A percentile compares a stretch with the other conserved stretches of the same genome.
These are phyloP conservation scores for Starmerella apicola DNA, from an alignment of 805 yeast genomes.

Conservation along the genomic window DNA sequence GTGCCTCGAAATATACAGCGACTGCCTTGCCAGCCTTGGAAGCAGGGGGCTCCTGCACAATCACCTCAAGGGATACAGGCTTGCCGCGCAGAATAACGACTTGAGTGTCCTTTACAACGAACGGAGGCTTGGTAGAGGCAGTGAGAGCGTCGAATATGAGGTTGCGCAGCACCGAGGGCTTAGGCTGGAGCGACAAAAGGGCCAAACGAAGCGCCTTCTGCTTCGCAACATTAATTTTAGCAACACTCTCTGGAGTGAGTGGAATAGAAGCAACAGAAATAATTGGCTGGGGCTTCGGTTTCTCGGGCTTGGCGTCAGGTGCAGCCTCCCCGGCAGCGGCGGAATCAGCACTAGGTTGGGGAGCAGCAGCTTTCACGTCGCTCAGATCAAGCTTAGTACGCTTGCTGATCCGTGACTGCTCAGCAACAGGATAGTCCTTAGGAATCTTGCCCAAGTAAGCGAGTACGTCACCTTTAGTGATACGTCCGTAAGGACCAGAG, in stretches of 20 bases:
- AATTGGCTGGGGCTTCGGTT: constrained; percentile 18
- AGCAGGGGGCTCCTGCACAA: constrained; percentile 16
- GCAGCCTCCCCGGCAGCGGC: constrained; percentile 15
- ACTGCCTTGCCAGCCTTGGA: constrained; percentile 11
- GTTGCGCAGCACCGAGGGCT: constrained; percentile 37
- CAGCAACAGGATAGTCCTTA: constrained; percentile 37
- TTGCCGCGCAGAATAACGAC: constrained; percentile 15
- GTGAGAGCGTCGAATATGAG: constrained; percentile 48
- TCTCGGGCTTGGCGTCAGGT: constrained; percentile 17
- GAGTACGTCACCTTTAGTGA: constrained; percentile 82
- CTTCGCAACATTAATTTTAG: constrained; percentile 33
- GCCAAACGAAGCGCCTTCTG: constrained; percentile 31
- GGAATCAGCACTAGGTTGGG: constrained; percentile 20
- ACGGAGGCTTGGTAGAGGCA: constrained; percentile 35
- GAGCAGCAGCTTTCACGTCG: constrained; percentile 34
- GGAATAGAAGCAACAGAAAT: constrained; percentile 10
- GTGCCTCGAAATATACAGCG: constrained; percentile 9
- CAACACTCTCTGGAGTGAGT: constrained; percentile 22
- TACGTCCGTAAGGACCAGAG: constrained; percentile 78
- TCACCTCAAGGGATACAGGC: constrained; percentile 16
- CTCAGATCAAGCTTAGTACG: constrained; percentile 60
- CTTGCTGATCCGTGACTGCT: constrained; percentile 45
- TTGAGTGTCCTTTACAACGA: constrained; percentile 23
- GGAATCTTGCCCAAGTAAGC: constrained; percentile 69
- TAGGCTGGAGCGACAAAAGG: constrained; percentile 32